Evolutionary conservation across 768 basidiomycete species (phyloP).

Genomic region (Leucocoprinus sp.): DNA sequence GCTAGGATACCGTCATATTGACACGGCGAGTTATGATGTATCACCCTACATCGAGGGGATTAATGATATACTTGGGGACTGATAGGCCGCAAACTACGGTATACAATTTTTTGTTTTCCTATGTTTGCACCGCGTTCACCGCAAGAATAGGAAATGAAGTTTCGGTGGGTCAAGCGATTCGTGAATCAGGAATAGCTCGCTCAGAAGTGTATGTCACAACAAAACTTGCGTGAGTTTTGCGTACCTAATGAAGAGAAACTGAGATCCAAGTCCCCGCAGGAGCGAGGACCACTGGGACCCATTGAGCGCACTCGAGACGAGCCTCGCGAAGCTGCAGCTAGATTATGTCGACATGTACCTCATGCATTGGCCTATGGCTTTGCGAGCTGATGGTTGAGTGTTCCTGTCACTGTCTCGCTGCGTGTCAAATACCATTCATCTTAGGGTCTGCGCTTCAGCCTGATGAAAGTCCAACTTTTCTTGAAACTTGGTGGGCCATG

Average conservation of each 20-base stretch:
- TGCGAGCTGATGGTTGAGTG: constrained; percentile 1
- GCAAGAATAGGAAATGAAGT: constrained; percentile 22
- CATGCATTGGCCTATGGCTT: constrained; percentile 22
- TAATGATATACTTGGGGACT: too few relatives aligned
- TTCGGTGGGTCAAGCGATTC: constrained; percentile 30
- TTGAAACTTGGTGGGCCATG: constrained; percentile 10
- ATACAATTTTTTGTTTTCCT: neutral
- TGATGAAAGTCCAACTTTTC: constrained; percentile 7
- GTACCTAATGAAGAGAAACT: constrained; percentile 11
- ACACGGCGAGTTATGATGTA: constrained; percentile 18
- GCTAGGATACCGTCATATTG: constrained; percentile 28
- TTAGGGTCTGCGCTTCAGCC: constrained; percentile 13
- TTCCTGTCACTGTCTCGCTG: neutral
- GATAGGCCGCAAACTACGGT: constrained; percentile 10
- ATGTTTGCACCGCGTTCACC: constrained; percentile 5
- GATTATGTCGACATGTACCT: constrained; percentile 45
- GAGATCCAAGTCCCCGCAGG: constrained; percentile 17
- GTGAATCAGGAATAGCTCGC: constrained; percentile 31
- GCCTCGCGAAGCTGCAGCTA: constrained; percentile 25
- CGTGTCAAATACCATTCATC: neutral
- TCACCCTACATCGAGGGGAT: too few relatives aligned
- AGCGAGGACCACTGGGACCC: constrained; percentile 28
- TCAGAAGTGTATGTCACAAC: constrained; percentile 33
- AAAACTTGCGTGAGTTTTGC: constrained; percentile 25
- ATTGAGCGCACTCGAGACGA: constrained; percentile 23